phyloP scores from a whole-genome alignment of 768 basidiomycete species.

The Collybia nuda region DNA sequence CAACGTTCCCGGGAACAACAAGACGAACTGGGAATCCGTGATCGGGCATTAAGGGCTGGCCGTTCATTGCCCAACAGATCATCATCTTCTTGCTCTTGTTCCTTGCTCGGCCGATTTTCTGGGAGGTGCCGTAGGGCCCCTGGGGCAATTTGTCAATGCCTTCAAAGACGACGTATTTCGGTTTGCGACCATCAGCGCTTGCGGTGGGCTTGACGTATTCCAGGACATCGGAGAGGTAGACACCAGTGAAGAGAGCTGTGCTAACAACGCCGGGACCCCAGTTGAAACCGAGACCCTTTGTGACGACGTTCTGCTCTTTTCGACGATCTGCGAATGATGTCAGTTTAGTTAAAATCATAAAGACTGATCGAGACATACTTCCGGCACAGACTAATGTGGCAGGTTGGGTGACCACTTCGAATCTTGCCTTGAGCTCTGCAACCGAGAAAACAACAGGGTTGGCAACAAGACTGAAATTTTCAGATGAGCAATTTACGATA shows the following conservation, averaged over 20 bases:
- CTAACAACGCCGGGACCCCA: constrained; percentile 55
- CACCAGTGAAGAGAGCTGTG: constrained; percentile 61
- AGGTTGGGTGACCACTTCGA: constrained; percentile 55
- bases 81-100: constrained; percentile 51
- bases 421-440: constrained; percentile 36
- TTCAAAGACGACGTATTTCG: constrained; percentile 59
- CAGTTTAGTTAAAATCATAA: not conserved
- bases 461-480: constrained; percentile 28
- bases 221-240: constrained; percentile 57
- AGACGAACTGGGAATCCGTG: constrained; percentile 69
- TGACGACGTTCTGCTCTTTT: constrained; percentile 65
- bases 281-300: constrained; percentile 52
- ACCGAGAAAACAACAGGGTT: constrained; percentile 38
- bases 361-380: constrained; percentile 17
- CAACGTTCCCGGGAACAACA: constrained; percentile 62
- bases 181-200: constrained; percentile 13
- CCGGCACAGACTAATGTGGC: constrained; percentile 66
- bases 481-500: not conserved
- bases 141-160: constrained; percentile 56
- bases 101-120: constrained; percentile 43
- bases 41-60: constrained; percentile 55
- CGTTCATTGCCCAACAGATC: constrained; percentile 59
- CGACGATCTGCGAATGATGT: constrained; percentile 35
- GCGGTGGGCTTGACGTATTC: constrained; percentile 38
- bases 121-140: constrained; percentile 59